Evolutionary conservation across 2,329 filamentous ascomycete species (phyloP).

Genomic region (Fusarium torulosum): DNA sequence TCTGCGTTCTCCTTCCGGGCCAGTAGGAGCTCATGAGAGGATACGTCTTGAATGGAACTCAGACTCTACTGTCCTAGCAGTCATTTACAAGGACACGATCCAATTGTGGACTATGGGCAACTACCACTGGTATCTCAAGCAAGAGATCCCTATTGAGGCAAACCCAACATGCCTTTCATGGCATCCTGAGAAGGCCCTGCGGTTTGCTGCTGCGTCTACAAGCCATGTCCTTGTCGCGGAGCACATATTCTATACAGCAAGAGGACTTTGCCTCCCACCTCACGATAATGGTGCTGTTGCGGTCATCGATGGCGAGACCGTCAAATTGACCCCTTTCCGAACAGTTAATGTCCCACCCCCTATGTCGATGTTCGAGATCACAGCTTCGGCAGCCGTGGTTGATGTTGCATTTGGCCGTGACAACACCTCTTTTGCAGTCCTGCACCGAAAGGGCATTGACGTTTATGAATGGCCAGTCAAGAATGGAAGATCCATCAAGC

Average conservation of each 20-base stretch:
- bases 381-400: conserved; percentile 70
- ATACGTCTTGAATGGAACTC: conserved; percentile 87
- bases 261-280: conserved; percentile 77
- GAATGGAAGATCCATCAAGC: conserved; percentile 62
- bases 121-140: conserved; percentile 98
- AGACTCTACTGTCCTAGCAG: conserved; percentile 90
- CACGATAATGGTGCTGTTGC: conserved; percentile 83
- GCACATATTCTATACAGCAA: conserved; percentile 74
- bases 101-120: conserved; percentile 98
- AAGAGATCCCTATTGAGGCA: conserved; percentile 73
- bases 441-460: conserved; percentile 75
- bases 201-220: conserved; percentile 69
- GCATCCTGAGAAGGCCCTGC: conserved; percentile 88
- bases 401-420: conserved; percentile 80
- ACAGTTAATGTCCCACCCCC: conserved; percentile 90
- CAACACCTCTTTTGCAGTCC: conserved; percentile 75
- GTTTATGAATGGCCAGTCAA: conserved; percentile 77
- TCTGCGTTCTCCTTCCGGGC: conserved; percentile 74
- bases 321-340: conserved; percentile 89
- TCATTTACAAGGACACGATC: conserved; percentile 78
- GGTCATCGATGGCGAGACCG: conserved; percentile 82
- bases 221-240: conserved; percentile 70
- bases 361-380: conserved; percentile 85
- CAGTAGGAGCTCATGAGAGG: conserved; percentile 64
- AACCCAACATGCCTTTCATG: conserved; percentile 66